Evolutionary conservation across 768 basidiomycete species (phyloP).

Genomic region (Suillus placidus): DNA sequence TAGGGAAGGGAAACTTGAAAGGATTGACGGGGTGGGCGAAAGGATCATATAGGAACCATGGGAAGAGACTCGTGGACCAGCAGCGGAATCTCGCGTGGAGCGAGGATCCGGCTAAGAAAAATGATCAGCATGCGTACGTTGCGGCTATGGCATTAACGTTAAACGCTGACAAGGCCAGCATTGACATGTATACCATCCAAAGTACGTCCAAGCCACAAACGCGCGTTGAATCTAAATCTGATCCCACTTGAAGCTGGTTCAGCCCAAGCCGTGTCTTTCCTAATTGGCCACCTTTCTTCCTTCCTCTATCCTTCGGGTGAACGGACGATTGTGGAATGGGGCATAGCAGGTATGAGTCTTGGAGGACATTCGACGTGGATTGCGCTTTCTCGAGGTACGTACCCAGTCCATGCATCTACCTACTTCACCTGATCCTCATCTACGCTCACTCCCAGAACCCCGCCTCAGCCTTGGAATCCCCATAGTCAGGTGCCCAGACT

Average conservation of each 20-base stretch:
- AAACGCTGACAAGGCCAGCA: slow-evolving; percentile 12
- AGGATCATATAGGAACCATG: slow-evolving; percentile 39
- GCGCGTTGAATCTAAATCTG: neutral
- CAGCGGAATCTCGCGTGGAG: slow-evolving; percentile 29
- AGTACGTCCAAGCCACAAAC: slow-evolving; percentile 19
- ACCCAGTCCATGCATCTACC: neutral
- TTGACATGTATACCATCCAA: slow-evolving; percentile 37
- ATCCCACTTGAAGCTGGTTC: slow-evolving; percentile 50
- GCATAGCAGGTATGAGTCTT: slow-evolving; percentile 74
- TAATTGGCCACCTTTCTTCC: slow-evolving; percentile 78
- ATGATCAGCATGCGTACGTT: slow-evolving; percentile 34
- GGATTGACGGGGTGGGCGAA: neutral
- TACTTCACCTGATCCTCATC: neutral
- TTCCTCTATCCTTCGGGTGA: slow-evolving; percentile 74
- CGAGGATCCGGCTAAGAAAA: slow-evolving; percentile 24
- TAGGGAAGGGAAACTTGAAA: too few relatives aligned
- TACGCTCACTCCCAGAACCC: slow-evolving; percentile 37
- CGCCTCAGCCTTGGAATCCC: slow-evolving; percentile 49
- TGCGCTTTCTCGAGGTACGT: slow-evolving; percentile 50
- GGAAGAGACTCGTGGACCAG: slow-evolving; percentile 28
- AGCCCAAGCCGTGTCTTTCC: slow-evolving; percentile 72
- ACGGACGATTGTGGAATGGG: slow-evolving; percentile 65
- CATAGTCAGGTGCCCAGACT: slow-evolving; percentile 76
- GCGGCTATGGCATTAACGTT: neutral
- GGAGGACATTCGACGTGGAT: slow-evolving; percentile 89